phyloP scores from a whole-genome alignment of 148 eudicot genomes.

The Salicornia ramosissima region DNA sequence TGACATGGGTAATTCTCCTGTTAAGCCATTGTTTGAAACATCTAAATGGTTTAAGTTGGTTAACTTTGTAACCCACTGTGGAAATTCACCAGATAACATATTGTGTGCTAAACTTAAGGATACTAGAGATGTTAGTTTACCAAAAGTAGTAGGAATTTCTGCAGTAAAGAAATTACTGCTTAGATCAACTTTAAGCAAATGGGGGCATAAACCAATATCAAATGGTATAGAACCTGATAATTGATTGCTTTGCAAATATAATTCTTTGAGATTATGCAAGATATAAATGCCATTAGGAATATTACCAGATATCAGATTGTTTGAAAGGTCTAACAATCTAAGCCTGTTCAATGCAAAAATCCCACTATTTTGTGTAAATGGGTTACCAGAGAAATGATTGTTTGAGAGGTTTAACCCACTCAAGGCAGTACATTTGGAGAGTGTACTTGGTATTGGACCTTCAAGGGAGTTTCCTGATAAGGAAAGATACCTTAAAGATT shows the following conservation, averaged over 20 bases:
- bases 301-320: slow-evolving; percentile 51
- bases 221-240: slow-evolving; percentile 62
- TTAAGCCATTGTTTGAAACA: slow-evolving; percentile 52
- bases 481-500: slow-evolving; percentile 56
- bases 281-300: slow-evolving; percentile 46
- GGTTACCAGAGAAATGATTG: slow-evolving; percentile 70
- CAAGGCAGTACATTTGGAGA: slow-evolving; percentile 42
- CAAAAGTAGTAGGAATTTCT: slow-evolving; percentile 47
- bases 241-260: slow-evolving; percentile 55
- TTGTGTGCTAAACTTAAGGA: slow-evolving; percentile 51
- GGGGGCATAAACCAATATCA: slow-evolving; percentile 79
- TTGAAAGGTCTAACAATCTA: slow-evolving; percentile 69
- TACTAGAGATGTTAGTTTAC: slow-evolving; percentile 35
- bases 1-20: slow-evolving; percentile 54
- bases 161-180: slow-evolving; percentile 55
- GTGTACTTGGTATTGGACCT: slow-evolving; percentile 60
- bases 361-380: slow-evolving; percentile 32
- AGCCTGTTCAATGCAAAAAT: slow-evolving; percentile 61
- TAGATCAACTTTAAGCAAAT: slow-evolving; percentile 48
- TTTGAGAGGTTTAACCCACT: slow-evolving; percentile 59
- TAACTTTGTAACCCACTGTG: slow-evolving; percentile 53
- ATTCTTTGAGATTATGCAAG: slow-evolving; percentile 61
- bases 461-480: slow-evolving; percentile 55
- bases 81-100: slow-evolving; percentile 53
- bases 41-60: slow-evolving; percentile 52